These are phyloP conservation scores for Coleophoma crateriformis DNA, from an alignment of 2,329 filamentous ascomycete genomes.

Conservation along the genomic window DNA sequence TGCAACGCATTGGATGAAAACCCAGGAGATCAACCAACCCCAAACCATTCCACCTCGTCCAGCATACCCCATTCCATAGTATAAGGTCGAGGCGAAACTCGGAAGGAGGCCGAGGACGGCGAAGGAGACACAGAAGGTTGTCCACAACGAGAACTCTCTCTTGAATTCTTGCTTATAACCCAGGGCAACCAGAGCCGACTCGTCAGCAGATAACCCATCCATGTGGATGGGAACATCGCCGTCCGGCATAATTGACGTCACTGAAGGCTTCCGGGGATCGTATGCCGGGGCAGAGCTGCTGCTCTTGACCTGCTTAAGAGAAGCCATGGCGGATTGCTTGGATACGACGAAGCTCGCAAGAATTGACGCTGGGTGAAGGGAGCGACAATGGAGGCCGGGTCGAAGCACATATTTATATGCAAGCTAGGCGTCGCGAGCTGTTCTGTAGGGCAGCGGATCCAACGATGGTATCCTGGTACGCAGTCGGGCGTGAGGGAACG, in stretches of 20 bases:
- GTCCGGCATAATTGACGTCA: slow-evolving; percentile 43
- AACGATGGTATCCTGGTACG: neutral
- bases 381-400: neutral
- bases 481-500: neutral
- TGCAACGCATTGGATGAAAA: slow-evolving; percentile 67
- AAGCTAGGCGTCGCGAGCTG: neutral
- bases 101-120: slow-evolving; percentile 67
- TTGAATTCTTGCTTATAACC: slow-evolving; percentile 49
- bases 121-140: slow-evolving; percentile 70
- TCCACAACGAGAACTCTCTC: slow-evolving; percentile 69
- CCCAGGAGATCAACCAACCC: slow-evolving; percentile 70
- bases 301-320: neutral
- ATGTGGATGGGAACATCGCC: slow-evolving; percentile 41
- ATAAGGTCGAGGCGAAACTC: slow-evolving; percentile 66
- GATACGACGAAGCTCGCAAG: too few relatives aligned
- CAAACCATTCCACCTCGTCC: slow-evolving; percentile 63
- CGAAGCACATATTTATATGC: neutral
- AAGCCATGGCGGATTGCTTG: too few relatives aligned
- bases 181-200: slow-evolving; percentile 55
- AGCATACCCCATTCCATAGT: slow-evolving; percentile 61
- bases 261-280: slow-evolving; percentile 19
- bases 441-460: neutral
- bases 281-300: neutral
- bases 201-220: slow-evolving; percentile 44
- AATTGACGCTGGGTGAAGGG: neutral